Evolutionary conservation across 805 yeast genomes (phyloP), one percentile per base, ranked within the genome.

Genomic region (Vanderwaltozyma tropicalis): DNA sequence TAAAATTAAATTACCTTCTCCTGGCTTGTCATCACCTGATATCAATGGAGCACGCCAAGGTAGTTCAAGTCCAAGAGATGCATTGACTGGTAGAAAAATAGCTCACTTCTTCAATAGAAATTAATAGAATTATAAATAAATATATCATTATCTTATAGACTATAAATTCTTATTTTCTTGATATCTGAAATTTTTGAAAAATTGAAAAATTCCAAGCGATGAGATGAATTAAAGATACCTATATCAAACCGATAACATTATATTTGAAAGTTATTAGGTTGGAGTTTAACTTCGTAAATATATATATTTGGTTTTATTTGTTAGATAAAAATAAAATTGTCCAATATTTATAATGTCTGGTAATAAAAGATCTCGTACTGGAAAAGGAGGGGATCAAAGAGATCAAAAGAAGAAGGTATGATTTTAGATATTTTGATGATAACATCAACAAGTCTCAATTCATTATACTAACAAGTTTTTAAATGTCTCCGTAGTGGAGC

Each of bases 1-100:
- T 16, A 86, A 82, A 55, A 49, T 52, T 18, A 44, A 41, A 25
- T 16, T 37, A 2, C 24, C 41, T 9, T 19, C 18, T 2, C 9
- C 38, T 4, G 17, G 3, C 9, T 5, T 12, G 6, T 4, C 27
- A 2, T 9, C 38, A 16, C 36, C 37, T 13, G 41, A 31, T 13
- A 22, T 36, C 1, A 16, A 4, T 9, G 9, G 13, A 2, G 4
- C 17, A 16, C 14, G 32, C 3, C 25, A 28, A 7, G 28, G 17
- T 13, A 31, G 27, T 12, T 8, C 28, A 5, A 37, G 31, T 12
- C 39, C 39, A 15, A 20, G 25, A 17, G 39, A 31, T 13, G 19
- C 39, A 7, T 27, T 37, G 19, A 37, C 31, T 20, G 28, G 35
- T 27, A 28, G 13, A 16, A 37, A 35, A 31, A 29, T 38, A 15